A percentile compares a stretch with the other conserved stretches of the same genome.
These are phyloP conservation scores for Hirschioporus abietinus DNA, from an alignment of 768 basidiomycete species.

Conservation along the genomic window DNA sequence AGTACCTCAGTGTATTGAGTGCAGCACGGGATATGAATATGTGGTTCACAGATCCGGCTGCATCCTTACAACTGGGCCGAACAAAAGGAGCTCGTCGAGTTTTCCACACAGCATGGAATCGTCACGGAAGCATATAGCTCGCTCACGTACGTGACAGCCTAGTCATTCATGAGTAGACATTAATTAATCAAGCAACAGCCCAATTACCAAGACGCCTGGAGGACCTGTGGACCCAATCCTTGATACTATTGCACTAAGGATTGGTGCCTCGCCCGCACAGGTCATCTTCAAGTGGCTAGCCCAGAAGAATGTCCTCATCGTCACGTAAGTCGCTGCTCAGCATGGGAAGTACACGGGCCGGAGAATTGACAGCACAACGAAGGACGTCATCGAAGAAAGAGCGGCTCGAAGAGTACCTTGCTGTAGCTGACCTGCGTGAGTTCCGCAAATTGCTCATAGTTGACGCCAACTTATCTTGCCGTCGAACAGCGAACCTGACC, in stretches of 20 bases:
- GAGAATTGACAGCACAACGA: background rate
- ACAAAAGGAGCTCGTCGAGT: slow-evolving; percentile 49
- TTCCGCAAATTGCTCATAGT: slow-evolving; percentile 8
- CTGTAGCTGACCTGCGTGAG: slow-evolving; percentile 52
- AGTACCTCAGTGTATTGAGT: background rate
- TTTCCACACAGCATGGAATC: slow-evolving; percentile 52
- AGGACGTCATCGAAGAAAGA: slow-evolving; percentile 59
- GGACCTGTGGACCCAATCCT: slow-evolving; percentile 51
- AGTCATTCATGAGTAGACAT: background rate
- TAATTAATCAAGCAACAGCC: slow-evolving; percentile 13
- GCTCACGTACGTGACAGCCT: slow-evolving; percentile 37
- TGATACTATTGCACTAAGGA: slow-evolving; percentile 44
- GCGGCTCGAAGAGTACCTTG: slow-evolving; percentile 64
- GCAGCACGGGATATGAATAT: too few relatives aligned
- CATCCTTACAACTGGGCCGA: slow-evolving; percentile 69
- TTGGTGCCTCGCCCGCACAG: slow-evolving; percentile 56
- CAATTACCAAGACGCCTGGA: slow-evolving; percentile 25
- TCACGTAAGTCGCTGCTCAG: slow-evolving; percentile 43
- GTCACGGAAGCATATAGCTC: slow-evolving; percentile 62
- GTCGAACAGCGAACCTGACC: slow-evolving; percentile 41
- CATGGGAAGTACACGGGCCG: background rate
- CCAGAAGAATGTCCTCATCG: slow-evolving; percentile 60
- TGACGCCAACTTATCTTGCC: background rate
- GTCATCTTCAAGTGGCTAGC: slow-evolving; percentile 67
- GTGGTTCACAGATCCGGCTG: slow-evolving; percentile 45